A percentile compares a stretch with the other conserved stretches of the same genome.
Evolutionary conservation across 345 rosid genomes (phyloP).

Genomic region (Hibiscus tridactylites): DNA sequence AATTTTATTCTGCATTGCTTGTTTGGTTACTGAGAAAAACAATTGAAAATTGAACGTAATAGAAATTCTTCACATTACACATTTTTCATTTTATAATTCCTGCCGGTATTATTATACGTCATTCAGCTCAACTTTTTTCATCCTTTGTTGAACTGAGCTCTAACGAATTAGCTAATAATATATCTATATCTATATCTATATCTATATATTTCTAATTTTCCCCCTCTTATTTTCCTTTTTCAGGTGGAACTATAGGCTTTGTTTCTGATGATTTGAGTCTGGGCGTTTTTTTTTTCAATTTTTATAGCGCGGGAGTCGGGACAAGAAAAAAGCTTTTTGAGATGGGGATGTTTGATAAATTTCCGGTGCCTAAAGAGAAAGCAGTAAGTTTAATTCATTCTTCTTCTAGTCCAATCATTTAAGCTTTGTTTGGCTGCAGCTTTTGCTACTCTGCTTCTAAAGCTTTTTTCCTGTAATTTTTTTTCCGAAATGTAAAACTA

Average conservation of each 20-base stretch:
- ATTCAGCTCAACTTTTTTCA: not conserved
- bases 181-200: too few species aligned
- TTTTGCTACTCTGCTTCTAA: not conserved
- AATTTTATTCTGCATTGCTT: not conserved
- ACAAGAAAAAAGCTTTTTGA: conserved; percentile 16
- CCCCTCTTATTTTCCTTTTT: not conserved
- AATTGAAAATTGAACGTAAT: not conserved
- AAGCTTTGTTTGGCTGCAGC: not conserved
- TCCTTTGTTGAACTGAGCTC: not conserved
- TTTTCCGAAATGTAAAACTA: not conserved
- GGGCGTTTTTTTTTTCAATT: not conserved
- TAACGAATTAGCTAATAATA: not conserved
- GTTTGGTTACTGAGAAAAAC: not conserved
- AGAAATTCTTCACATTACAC: not conserved
- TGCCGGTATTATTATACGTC: not conserved
- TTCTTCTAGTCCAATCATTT: not conserved
- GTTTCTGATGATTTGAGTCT: conserved; percentile 12
- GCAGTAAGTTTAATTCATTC: conserved; percentile 38
- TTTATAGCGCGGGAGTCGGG: not conserved
- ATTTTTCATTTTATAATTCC: not conserved
- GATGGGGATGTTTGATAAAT: conserved; percentile 83
- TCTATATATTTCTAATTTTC: not conserved
- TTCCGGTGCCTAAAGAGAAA: conserved; percentile 86
- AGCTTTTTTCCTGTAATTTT: not conserved
- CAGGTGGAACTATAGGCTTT: conserved; percentile 7